Evolutionary conservation across 2,329 filamentous ascomycete genomes (phyloP), one percentile per base, ranked within the genome.

Genomic region (Podosphaera xanthii): DNA sequence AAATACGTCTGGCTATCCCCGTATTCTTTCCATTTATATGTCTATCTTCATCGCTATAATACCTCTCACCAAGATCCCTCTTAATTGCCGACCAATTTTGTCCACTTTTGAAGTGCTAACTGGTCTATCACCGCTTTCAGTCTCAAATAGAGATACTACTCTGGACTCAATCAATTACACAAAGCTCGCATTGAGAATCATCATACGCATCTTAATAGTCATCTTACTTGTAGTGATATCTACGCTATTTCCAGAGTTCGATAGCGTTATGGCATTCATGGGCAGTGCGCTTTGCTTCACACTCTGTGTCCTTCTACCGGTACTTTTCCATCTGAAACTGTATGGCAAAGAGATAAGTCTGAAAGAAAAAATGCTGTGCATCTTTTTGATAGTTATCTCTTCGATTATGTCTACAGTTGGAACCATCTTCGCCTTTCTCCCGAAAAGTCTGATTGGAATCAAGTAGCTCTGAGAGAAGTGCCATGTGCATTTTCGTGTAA

Each of bases 11-110:
- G 84, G 83, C 59, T 96, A 94, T 68, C 87, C 91, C 0, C 73
- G 78, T 10, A 76, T 74, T 0, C 71, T 94, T 48, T 87, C 82
- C n/a, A 72, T 91, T 54, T 75, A 91, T 64, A 85, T 96, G 70
- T 88, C 88, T 63, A 75, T 87, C 62, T 91, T 90, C 70, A 86
- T 97, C 65, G 85, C 85, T 67, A 89, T 96, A 68, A 95, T 97
- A 63, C 92, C 91, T 0, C 74, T 98, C 58, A 96, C 91, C 42
- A 98, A 98, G 72, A 82, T 96, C n/a, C 89, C 90, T 0, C 75
- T 96, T 42, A 94, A 90, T 69, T 84, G 86, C 7, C 84, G 90
- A 1, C 92, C 91, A 9, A 90, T 97, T 64, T 80, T 95, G 63
- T 83, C 83, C 38, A 96, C 89, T 0, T 71, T 87, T 58, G 92